Evolutionary conservation across 352 stramenopile species (phyloP), one percentile per base, ranked within the genome.

Genomic region (Pythium dissotocum): DNA sequence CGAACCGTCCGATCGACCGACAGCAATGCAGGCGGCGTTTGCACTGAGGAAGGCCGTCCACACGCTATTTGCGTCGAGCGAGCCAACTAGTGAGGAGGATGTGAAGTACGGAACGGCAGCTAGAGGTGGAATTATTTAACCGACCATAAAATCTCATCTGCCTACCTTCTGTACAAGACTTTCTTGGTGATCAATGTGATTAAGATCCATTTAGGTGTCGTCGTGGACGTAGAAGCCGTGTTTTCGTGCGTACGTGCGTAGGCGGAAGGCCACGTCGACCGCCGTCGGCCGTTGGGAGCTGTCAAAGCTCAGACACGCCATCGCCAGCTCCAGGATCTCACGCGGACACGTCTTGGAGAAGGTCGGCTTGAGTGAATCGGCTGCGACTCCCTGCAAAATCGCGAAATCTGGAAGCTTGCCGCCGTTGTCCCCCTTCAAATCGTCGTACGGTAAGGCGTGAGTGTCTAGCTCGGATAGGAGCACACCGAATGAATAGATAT

Each of bases 401-500:
- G 75, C 77, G 7, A 80, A 68, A 14, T 83, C 73, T 0, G 71
- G 44, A 16, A 85, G 58, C 4, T 53, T 48, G 18, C 76, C 71
- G 32, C 70, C 65, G n/a, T 58, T 73, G 14, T 67, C 36, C 6
- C 69, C 69, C 16, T 62, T 46, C 13, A 75, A 32, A n/a, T 78
- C 70, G 1, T 77, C 66, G 60, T 89, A 89, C 0, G 80, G 76
- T 16, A 83, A 32, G 18, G 49, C 61, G 60, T 87, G 80, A 1
- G 78, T 84, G 46, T 85, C 80, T 4, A 89, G 69, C 44, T 87
- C 77, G 1, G 68, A 82, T 26, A 87, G 38, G 63, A 83, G 54
- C 49, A 82, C 73, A 21, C 77, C 79, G 12, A 87, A 76, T 13
- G 68, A 82, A 35, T 85, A 91, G 6, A 91, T 77, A 32, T 91